Percentiles rank a stretch among this genome's conserved stretches.
These are phyloP conservation scores for Aspergillus awamori DNA, from an alignment of 2,329 filamentous ascomycete species.

Conservation along the genomic window DNA sequence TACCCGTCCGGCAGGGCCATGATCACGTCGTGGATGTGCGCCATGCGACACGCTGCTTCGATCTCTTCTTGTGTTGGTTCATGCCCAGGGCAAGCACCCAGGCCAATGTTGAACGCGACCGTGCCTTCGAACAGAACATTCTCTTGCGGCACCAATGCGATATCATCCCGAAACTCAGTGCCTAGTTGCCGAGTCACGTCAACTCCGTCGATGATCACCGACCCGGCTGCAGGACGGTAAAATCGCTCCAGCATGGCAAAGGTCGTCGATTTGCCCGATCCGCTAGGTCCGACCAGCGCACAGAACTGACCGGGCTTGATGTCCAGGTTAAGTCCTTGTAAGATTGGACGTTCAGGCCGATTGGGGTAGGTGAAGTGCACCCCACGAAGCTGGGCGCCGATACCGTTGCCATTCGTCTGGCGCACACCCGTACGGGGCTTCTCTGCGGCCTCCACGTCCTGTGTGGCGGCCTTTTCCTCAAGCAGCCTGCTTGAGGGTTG, in stretches of 20 bases:
- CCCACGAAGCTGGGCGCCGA: constrained; percentile 58
- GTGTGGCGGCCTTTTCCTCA: constrained; percentile 24
- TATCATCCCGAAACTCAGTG: constrained; percentile 47
- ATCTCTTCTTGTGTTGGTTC: constrained; percentile 64
- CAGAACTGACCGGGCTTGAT: constrained; percentile 64
- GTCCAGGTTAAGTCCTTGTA: constrained; percentile 59
- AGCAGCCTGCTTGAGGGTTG: constrained; percentile 19
- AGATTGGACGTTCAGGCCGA: constrained; percentile 60
- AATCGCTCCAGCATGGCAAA: constrained; percentile 59
- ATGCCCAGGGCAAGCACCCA: constrained; percentile 55
- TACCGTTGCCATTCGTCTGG: constrained; percentile 35
- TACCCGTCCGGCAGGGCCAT: constrained; percentile 65
- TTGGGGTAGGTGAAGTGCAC: constrained; percentile 69
- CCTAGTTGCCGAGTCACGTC: constrained; percentile 48
- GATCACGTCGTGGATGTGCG: constrained; percentile 72
- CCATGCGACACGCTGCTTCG: constrained; percentile 66
- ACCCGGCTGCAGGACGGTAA: constrained; percentile 54
- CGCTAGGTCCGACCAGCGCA: constrained; percentile 66
- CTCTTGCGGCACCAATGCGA: constrained; percentile 53
- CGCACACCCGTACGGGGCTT: constrained; percentile 1
- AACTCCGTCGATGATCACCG: constrained; percentile 55
- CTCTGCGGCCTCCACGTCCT: constrained; percentile 26
- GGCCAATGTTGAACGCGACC: constrained; percentile 51
- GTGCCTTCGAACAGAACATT: constrained; percentile 53
- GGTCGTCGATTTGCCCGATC: constrained; percentile 68